Base-by-base conservation (phyloP, 495 filamentous ascomycete species). In the Penicillium waksmanii region DNA sequence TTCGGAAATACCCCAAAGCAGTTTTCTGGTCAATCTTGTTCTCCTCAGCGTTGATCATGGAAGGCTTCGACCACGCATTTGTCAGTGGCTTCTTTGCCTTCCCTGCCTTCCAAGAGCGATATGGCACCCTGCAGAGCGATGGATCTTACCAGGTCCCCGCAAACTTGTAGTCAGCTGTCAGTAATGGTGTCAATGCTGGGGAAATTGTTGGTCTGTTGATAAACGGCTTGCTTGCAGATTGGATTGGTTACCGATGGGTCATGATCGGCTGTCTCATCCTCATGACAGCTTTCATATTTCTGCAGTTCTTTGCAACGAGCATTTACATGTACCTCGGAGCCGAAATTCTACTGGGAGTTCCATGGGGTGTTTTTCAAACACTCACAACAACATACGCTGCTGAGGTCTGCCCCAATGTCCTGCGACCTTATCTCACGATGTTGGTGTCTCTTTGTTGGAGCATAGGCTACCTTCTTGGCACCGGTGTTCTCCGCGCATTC, bases 381-480 rank as follows among this genome's bases (percentile, higher is more conserved):
- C 69, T 87, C 3, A 87, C 85, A n/a, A 85, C 85, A 61, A 86
- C 85, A 2, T 92, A 90, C 58, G 89, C 87, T 36, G 86, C 86
- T 51, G 89, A 92, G 62, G 85, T 90, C 33, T 85, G 81, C 65
- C 88, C 88, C 9, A 79, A 87, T 0, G 78, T 78, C 31, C 80
- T 91, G 55, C 79, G 88, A n/a, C 80, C 84, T 2, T 89, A 88
- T 66, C 66, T 90, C 38, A 90, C 88, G 0, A 88, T 86, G 36
- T 88, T 88, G 55, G 82, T 90, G 67, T 90, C 89, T 74, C 80
- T 88, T 61, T 89, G 86, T 73, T 91, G 89, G 89, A 87, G 85
- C 11, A 67, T 90, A 21, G 88, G 89, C 4, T 87, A 89, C 62
- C 75, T 87, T 17, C 83, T 92, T 55, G 86, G 80, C 5, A 84